phyloP scores from a whole-genome alignment of 768 basidiomycete species.

The Macrolepiota dolichaula region DNA sequence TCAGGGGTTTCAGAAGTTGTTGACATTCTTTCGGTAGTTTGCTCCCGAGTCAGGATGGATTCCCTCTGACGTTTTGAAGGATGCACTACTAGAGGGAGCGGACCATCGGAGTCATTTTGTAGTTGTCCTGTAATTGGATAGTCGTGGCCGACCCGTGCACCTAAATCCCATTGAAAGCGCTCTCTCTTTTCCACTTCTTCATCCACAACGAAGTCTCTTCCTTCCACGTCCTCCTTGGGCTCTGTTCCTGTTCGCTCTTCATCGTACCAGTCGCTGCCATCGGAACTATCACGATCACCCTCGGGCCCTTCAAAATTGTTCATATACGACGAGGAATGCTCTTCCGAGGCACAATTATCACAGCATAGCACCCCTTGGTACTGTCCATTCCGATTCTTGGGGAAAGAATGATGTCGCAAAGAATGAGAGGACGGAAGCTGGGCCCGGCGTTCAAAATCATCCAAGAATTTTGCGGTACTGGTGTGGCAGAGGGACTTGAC shows the following conservation, averaged over 20 bases:
- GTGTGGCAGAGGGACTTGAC: slow-evolving; percentile 46
- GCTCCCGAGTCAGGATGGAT: neutral
- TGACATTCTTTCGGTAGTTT: neutral
- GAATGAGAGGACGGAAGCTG: neutral
- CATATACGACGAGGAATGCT: neutral
- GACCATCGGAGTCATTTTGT: neutral
- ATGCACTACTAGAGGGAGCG: neutral
- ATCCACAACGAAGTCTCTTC: neutral
- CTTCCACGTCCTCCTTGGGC: neutral
- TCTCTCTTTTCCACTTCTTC: neutral
- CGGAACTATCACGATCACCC: neutral
- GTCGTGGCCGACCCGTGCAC: neutral
- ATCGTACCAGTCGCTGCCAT: neutral
- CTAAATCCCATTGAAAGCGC: neutral
- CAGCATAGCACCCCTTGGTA: neutral
- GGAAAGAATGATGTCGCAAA: neutral
- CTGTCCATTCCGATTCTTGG: neutral
- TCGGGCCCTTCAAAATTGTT: neutral
- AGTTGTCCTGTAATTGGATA: neutral
- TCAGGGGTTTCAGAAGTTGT: no score
- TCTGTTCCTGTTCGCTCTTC: neutral
- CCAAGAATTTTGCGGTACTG: neutral
- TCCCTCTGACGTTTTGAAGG: neutral
- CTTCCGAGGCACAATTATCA: neutral
- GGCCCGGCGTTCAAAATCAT: neutral